A percentile compares a stretch with the other conserved stretches of the same genome.
Evolutionary conservation across 2,329 filamentous ascomycete species (phyloP).

Genomic region (Tolypocladium nubicola): DNA sequence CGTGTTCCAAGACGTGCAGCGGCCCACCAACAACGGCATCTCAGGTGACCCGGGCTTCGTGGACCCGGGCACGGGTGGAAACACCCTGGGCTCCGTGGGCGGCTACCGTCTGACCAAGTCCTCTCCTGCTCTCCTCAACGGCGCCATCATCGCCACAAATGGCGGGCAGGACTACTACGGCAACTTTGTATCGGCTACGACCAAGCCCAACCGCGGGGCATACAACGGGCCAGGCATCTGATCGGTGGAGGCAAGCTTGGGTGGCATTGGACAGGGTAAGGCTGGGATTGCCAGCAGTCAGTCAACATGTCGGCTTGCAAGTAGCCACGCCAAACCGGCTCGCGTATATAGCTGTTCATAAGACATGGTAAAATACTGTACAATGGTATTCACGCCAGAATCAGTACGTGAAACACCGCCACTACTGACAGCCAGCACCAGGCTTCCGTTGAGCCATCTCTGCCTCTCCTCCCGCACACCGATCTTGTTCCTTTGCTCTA

Average conservation of each 20-base stretch:
- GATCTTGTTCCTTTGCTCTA: slow-evolving; percentile 2
- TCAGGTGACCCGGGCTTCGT: slow-evolving; percentile 8
- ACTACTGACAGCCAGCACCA: not conserved
- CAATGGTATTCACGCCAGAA: not conserved
- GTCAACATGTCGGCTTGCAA: not conserved
- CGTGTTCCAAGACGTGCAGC: slow-evolving; percentile 10
- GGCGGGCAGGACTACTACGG: slow-evolving; percentile 12
- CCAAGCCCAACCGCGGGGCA: slow-evolving; percentile 10
- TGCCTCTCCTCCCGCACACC: not conserved
- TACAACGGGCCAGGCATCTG: slow-evolving; percentile 8
- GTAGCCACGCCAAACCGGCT: not conserved
- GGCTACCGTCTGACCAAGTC: slow-evolving; percentile 8
- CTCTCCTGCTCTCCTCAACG: slow-evolving; percentile 9
- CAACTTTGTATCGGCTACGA: slow-evolving; percentile 5
- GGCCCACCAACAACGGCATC: slow-evolving; percentile 7
- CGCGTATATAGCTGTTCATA: not conserved
- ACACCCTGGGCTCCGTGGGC: slow-evolving; percentile 4
- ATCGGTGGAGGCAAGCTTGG: not conserved
- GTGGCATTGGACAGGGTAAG: not conserved
- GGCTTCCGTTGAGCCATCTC: not conserved
- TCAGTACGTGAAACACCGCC: not conserved
- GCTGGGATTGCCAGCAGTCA: not conserved
- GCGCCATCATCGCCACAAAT: slow-evolving; percentile 7
- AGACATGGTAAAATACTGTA: not conserved
- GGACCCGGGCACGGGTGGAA: slow-evolving; percentile 2